Conservation (phyloP, 768 basidiomycete species). For the Tylopilus sp. region DNA sequence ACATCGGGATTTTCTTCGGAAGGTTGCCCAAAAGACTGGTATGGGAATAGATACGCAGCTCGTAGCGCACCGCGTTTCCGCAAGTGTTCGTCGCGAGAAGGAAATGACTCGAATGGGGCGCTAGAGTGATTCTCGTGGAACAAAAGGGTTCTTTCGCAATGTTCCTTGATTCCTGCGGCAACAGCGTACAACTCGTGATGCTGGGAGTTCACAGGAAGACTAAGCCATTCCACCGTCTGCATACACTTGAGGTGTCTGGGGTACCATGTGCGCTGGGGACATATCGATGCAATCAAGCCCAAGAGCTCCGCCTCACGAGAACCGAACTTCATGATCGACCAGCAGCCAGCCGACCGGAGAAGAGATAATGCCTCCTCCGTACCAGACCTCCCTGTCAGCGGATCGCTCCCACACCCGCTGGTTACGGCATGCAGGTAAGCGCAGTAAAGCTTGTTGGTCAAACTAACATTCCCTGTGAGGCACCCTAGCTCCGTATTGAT, state of each 20-base stretch:
- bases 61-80: constrained; percentile 10
- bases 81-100: constrained; percentile 4
- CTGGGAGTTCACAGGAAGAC: constrained; percentile 5
- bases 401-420: constrained; percentile 41
- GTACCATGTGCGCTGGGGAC: constrained; percentile 37
- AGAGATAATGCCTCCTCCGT: constrained; percentile 22
- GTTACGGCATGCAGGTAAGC: constrained; percentile 46
- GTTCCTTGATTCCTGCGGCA: constrained; percentile 29
- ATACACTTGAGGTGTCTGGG: constrained; percentile 36
- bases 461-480: constrained; percentile 25
- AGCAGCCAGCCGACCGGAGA: constrained; percentile 35
- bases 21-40: neutral
- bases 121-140: constrained; percentile 2
- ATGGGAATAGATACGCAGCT: neutral
- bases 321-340: constrained; percentile 39
- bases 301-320: constrained; percentile 32
- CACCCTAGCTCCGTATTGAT: constrained; percentile 31
- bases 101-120: constrained; percentile 2
- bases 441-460: constrained; percentile 33
- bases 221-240: constrained; percentile 37
- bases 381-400: constrained; percentile 37
- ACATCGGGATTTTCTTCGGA: neutral
- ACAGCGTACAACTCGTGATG: constrained; percentile 15
- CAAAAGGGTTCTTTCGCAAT: neutral
- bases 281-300: constrained; percentile 31